Evolutionary conservation across 2,329 filamentous ascomycete species (phyloP).

Genomic region (Hawksworthiomyces lignivorus): DNA sequence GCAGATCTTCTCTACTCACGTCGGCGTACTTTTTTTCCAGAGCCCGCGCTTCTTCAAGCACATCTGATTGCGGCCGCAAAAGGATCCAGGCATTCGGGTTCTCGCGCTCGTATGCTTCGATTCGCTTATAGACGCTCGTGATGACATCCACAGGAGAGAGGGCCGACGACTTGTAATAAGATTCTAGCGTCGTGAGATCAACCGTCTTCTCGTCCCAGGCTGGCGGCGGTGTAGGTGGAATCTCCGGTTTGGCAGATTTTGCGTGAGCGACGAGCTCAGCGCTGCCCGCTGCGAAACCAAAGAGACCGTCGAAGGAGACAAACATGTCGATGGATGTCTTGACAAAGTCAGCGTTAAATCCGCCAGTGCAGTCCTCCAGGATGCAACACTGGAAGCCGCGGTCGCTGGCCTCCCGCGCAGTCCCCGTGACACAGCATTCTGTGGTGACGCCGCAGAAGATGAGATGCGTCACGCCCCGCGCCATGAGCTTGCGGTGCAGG

Average conservation of each 20-base stretch:
- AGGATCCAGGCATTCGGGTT: slow-evolving; percentile 46
- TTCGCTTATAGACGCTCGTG: slow-evolving; percentile 28
- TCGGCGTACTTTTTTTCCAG: slow-evolving; percentile 31
- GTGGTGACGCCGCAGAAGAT: slow-evolving; percentile 51
- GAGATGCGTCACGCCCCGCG: slow-evolving; percentile 49
- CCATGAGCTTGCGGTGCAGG: slow-evolving; percentile 44
- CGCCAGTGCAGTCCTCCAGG: slow-evolving; percentile 39
- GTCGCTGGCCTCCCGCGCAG: slow-evolving; percentile 49
- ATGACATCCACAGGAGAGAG: slow-evolving; percentile 9
- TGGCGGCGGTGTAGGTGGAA: slow-evolving; percentile 6
- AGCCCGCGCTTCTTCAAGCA: slow-evolving; percentile 31
- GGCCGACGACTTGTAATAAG: slow-evolving; percentile 4
- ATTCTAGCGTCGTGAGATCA: slow-evolving; percentile 8
- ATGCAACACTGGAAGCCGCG: slow-evolving; percentile 54
- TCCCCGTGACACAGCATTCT: slow-evolving; percentile 49
- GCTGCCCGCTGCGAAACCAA: slow-evolving; percentile 37
- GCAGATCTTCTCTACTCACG: slow-evolving; percentile 24
- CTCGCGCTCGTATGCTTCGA: slow-evolving; percentile 37
- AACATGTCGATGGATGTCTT: slow-evolving; percentile 40
- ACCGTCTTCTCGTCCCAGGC: slow-evolving; percentile 4
- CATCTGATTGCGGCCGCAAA: slow-evolving; percentile 29
- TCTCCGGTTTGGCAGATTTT: neutral
- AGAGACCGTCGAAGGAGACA: slow-evolving; percentile 42
- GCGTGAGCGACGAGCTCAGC: slow-evolving; percentile 29
- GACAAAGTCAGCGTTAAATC: slow-evolving; percentile 39